Percentiles rank a stretch among this genome's conserved stretches.
Conservation (phyloP, 768 basidiomycete species). For the Russula sp. region DNA sequence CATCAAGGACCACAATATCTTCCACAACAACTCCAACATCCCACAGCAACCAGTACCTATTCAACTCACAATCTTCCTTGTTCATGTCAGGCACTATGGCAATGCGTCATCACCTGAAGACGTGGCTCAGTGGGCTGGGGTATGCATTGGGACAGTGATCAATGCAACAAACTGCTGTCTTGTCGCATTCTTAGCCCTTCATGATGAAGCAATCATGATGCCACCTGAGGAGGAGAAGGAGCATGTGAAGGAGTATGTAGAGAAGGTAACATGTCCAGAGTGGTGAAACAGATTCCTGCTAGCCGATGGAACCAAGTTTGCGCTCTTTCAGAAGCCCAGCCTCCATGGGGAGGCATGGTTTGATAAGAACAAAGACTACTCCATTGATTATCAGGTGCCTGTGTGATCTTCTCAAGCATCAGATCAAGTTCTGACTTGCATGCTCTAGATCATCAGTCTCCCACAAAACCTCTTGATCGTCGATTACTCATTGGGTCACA, state of each 20-base stretch:
- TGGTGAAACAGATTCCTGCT: not conserved
- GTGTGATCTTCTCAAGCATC: not conserved
- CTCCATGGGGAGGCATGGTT: not conserved
- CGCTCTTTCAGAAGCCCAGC: not conserved
- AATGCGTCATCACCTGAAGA: not conserved
- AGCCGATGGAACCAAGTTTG: not conserved
- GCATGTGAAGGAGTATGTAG: not conserved
- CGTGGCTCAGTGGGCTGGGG: not conserved
- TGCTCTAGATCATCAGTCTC: no score
- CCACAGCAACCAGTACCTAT: not conserved
- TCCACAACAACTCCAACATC: not conserved
- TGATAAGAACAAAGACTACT: not conserved
- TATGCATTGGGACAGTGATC: not conserved
- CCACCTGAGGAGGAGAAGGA: not conserved
- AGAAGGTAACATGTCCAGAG: not conserved
- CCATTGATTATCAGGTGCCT: not conserved
- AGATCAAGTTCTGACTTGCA: not conserved
- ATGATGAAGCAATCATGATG: not conserved
- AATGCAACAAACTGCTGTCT: not conserved
- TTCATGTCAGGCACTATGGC: not conserved
- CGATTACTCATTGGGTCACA: no score
- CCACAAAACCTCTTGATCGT: no score
- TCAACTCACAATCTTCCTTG: not conserved
- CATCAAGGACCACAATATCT: not conserved
- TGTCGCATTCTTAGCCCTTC: not conserved